phyloP scores from a whole-genome alignment of 2,329 filamentous ascomycete genomes.

The Arthrobotrys pseudoclavata region DNA sequence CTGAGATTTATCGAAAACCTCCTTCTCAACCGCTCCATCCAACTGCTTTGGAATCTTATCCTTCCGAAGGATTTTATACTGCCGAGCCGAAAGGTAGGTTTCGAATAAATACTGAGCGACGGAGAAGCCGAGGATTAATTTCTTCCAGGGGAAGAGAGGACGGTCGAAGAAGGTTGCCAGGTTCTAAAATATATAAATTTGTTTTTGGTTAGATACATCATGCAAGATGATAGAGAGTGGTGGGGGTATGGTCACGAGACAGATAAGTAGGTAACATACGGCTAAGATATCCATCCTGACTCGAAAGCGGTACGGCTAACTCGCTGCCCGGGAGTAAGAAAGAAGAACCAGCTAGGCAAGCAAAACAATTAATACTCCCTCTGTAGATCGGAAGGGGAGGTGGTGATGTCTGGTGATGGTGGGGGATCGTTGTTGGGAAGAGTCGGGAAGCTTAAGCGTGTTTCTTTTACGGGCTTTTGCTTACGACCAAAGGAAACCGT shows the following conservation, averaged over 20 bases:
- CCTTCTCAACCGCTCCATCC: constrained; percentile 85
- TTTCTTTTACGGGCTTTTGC: not conserved
- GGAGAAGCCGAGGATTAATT: constrained; percentile 93
- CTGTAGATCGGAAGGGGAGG: not conserved
- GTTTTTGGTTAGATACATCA: constrained; percentile 1
- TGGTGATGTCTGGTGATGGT: not conserved
- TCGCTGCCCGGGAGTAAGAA: not conserved
- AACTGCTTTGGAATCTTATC: constrained; percentile 87
- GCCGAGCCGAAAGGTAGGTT: constrained; percentile 86
- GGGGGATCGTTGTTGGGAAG: not conserved
- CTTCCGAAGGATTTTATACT: constrained; percentile 87
- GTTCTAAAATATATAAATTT: constrained; percentile 25
- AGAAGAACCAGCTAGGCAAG: not conserved
- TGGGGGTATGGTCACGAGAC: constrained; percentile 26
- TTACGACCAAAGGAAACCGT: constrained; percentile 55
- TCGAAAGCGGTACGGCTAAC: not conserved
- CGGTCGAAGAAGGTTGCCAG: constrained; percentile 47
- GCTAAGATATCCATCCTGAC: constrained; percentile 53
- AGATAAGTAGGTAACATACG: constrained; percentile 30
- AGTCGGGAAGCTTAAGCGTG: not conserved
- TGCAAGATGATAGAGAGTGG: not conserved
- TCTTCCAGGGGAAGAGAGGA: constrained; percentile 69
- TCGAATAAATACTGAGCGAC: constrained; percentile 92
- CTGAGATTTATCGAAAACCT: constrained; percentile 95
- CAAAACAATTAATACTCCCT: not conserved